A percentile compares a stretch with the other conserved stretches of the same genome.
phyloP scores from a whole-genome alignment of 225 moss, liverwort and hornwort species.

The Bryum argenteum region DNA sequence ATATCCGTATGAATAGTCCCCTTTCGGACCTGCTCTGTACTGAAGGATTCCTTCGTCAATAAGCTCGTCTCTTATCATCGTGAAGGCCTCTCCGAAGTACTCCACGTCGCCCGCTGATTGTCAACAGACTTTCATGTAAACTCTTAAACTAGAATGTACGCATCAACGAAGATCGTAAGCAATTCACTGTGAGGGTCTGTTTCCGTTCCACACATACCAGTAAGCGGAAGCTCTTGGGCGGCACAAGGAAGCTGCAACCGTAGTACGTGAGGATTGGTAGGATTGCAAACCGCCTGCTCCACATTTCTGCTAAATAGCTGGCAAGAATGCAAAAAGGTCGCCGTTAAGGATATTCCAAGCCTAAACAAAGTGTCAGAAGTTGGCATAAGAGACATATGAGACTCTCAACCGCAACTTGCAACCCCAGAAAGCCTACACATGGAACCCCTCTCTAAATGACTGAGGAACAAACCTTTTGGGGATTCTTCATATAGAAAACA shows the following conservation, averaged over 20 bases:
- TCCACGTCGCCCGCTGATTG: slow-evolving; percentile 49
- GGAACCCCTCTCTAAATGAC: neutral
- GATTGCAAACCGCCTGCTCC: slow-evolving; percentile 69
- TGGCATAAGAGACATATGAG: neutral
- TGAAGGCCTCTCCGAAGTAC: slow-evolving; percentile 58
- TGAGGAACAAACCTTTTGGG: slow-evolving; percentile 43
- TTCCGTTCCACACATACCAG: slow-evolving; percentile 33
- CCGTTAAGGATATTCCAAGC: slow-evolving; percentile 1
- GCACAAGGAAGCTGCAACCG: slow-evolving; percentile 68
- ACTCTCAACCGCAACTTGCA: neutral
- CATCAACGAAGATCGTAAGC: neutral
- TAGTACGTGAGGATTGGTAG: slow-evolving; percentile 57
- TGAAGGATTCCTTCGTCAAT: slow-evolving; percentile 58
- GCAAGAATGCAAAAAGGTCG: neutral
- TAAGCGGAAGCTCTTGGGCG: slow-evolving; percentile 60
- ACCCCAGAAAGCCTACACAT: slow-evolving; percentile 1
- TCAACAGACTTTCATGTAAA: slow-evolving; percentile 18
- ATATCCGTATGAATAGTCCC: slow-evolving; percentile 47
- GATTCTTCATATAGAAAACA: slow-evolving; percentile 65
- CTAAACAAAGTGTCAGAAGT: neutral
- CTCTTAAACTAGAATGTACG: neutral
- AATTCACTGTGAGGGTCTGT: neutral
- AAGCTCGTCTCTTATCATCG: slow-evolving; percentile 49
- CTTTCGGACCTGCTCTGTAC: slow-evolving; percentile 45
- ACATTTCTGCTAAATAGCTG: slow-evolving; percentile 68